phyloP scores from a whole-genome alignment of 2,329 filamentous ascomycete genomes.

The Aspergillus sp. region DNA sequence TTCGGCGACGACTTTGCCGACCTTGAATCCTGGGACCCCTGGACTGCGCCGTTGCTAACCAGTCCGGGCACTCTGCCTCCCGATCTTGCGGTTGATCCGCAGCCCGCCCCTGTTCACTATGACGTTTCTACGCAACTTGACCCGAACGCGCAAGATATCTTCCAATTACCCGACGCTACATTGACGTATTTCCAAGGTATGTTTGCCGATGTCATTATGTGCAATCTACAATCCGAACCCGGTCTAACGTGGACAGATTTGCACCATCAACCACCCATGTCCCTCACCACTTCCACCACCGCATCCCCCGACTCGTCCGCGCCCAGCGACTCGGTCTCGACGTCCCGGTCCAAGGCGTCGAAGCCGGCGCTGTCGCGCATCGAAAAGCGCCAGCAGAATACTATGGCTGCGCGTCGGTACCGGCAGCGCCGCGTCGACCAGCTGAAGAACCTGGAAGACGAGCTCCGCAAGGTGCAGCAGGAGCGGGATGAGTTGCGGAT shows the following conservation, averaged over 20 bases:
- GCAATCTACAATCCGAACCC: neutral
- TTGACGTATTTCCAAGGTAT: slow-evolving; percentile 3
- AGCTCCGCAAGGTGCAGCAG: slow-evolving; percentile 8
- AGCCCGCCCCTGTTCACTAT: slow-evolving; percentile 2
- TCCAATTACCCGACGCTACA: slow-evolving; percentile 3
- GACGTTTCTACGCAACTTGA: neutral
- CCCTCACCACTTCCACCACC: neutral
- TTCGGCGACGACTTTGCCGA: slow-evolving; percentile 6
- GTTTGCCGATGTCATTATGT: neutral
- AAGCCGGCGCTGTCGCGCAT: slow-evolving; percentile 4
- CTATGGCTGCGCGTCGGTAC: slow-evolving; percentile 6
- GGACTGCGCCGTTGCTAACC: slow-evolving; percentile 3
- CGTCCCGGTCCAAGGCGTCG: neutral
- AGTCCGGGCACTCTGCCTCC: slow-evolving; percentile 3
- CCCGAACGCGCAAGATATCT: neutral
- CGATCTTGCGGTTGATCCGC: neutral
- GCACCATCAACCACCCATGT: neutral
- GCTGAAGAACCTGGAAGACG: slow-evolving; percentile 11
- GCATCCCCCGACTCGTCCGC: slow-evolving; percentile 6
- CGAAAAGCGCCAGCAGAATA: slow-evolving; percentile 12
- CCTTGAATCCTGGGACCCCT: slow-evolving; percentile 7
- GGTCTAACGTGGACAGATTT: neutral
- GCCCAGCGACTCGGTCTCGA: slow-evolving; percentile 2
- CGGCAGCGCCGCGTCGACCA: slow-evolving; percentile 9
- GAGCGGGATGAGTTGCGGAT: slow-evolving; percentile 10